Percentiles rank a stretch among this genome's conserved stretches.
Conservation (phyloP, 2,329 filamentous ascomycete species). For the Aspergillus sp. region DNA sequence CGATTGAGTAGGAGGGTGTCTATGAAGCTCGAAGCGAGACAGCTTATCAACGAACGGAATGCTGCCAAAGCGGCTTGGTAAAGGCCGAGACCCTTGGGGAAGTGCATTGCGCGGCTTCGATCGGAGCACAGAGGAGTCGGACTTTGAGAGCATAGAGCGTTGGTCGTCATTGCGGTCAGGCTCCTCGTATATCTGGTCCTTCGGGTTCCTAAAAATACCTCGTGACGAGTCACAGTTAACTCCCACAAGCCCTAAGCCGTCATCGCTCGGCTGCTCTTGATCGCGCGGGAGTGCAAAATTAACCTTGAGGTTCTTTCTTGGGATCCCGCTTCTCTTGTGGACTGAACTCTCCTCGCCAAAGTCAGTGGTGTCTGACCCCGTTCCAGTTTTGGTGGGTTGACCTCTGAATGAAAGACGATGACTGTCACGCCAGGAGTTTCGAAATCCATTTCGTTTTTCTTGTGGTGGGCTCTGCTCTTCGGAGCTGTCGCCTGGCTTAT, state of each 20-base stretch:
- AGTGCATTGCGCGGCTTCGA: constrained; percentile 66
- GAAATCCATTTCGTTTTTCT: constrained; percentile 36
- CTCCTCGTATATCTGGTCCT: constrained; percentile 79
- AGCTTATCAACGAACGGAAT: constrained; percentile 47
- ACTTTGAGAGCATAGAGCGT: constrained; percentile 28
- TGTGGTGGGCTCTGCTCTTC: constrained; percentile 45
- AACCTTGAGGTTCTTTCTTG: constrained; percentile 40
- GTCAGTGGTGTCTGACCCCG: not conserved
- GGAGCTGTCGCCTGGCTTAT: constrained; percentile 42
- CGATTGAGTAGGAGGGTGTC: constrained; percentile 79
- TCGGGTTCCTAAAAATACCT: constrained; percentile 58
- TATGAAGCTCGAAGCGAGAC: constrained; percentile 71
- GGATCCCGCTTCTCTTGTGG: constrained; percentile 23
- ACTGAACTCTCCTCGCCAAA: constrained; percentile 8
- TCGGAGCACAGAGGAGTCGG: constrained; percentile 51
- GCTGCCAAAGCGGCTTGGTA: constrained; percentile 46
- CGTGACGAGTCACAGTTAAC: constrained; percentile 43
- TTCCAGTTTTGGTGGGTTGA: constrained; percentile 13
- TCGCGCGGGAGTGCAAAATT: constrained; percentile 40
- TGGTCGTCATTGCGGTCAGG: constrained; percentile 44
- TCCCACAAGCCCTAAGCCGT: constrained; percentile 28
- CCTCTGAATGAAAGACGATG: constrained; percentile 22
- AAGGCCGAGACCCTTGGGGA: constrained; percentile 42
- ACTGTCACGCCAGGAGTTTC: constrained; percentile 16
- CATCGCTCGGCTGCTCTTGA: constrained; percentile 17